phyloP scores from a whole-genome alignment of 257 asterid species.

The Ligustrum vulgare region DNA sequence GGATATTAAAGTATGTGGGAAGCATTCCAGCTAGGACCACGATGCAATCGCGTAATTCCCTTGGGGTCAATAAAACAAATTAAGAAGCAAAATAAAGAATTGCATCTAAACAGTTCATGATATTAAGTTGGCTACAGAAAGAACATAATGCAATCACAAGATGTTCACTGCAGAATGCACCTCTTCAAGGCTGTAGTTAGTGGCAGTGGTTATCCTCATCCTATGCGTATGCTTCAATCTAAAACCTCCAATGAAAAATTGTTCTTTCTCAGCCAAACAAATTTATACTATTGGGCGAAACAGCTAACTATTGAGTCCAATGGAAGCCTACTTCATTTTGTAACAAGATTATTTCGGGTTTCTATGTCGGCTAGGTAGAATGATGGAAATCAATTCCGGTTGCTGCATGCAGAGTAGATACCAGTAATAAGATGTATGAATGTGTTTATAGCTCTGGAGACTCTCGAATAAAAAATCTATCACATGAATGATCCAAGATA shows the following conservation, averaged over 20 bases:
- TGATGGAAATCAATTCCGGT: not conserved
- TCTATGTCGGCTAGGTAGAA: not conserved
- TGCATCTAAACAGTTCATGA: not conserved
- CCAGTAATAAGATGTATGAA: not conserved
- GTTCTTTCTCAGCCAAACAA: not conserved
- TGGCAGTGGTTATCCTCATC: not conserved
- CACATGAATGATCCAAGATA: too few species aligned
- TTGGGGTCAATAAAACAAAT: conserved; percentile 38
- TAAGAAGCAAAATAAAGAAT: conserved; percentile 8
- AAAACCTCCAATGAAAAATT: not conserved
- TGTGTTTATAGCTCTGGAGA: too few species aligned
- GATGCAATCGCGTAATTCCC: conserved; percentile 80
- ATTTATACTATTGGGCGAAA: not conserved
- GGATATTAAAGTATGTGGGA: conserved; percentile 77
- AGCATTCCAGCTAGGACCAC: conserved; percentile 82
- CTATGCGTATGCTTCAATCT: not conserved
- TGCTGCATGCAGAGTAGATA: not conserved
- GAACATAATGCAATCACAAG: not conserved
- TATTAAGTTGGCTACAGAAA: not conserved
- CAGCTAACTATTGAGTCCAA: not conserved
- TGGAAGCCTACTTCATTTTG: not conserved
- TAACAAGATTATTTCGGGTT: not conserved
- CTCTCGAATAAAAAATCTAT: too few species aligned
- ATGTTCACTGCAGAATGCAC: conserved; percentile 7
- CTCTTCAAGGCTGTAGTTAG: conserved; percentile 11